Evolutionary conservation across 2,329 filamentous ascomycete genomes (phyloP).

Genomic region (Venturia carpophila): DNA sequence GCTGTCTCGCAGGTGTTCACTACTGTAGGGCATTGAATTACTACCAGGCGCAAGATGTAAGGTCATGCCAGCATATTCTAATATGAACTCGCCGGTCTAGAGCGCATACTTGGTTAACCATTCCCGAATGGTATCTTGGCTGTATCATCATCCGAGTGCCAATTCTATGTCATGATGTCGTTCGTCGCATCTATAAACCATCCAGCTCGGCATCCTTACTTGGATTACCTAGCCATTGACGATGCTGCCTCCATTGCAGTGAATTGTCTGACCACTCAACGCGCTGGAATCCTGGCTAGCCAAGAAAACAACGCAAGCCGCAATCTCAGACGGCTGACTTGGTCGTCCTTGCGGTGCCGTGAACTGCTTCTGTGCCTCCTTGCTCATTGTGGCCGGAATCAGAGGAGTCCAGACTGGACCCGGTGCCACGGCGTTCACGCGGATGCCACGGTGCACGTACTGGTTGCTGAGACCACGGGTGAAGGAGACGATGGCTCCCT

Average conservation of each 20-base stretch:
- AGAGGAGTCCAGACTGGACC: slow-evolving; percentile 58
- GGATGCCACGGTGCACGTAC: slow-evolving; percentile 44
- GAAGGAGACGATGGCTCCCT: slow-evolving; percentile 54
- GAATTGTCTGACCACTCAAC: slow-evolving; percentile 65
- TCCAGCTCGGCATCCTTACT: neutral
- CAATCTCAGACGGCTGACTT: slow-evolving; percentile 73
- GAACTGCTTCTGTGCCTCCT: slow-evolving; percentile 64
- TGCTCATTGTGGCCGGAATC: slow-evolving; percentile 64
- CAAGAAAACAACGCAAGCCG: slow-evolving; percentile 73
- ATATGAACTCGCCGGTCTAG: too few relatives aligned
- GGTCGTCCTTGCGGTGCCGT: slow-evolving; percentile 67
- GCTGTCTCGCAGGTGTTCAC: too few relatives aligned
- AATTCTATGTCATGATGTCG: neutral
- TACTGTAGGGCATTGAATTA: too few relatives aligned
- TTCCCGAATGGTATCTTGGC: too few relatives aligned
- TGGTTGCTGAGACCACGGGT: slow-evolving; percentile 49
- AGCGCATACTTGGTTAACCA: too few relatives aligned
- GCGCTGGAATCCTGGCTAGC: slow-evolving; percentile 66
- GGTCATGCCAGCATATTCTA: too few relatives aligned
- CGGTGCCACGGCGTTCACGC: slow-evolving; percentile 45
- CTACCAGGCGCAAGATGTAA: too few relatives aligned
- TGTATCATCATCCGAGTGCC: neutral
- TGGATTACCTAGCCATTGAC: slow-evolving; percentile 37
- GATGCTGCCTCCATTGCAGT: slow-evolving; percentile 45
- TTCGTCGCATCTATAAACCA: neutral